phyloP scores from a whole-genome alignment of 1,284 basidiomycete species.

The Ustilago cynodontis region DNA sequence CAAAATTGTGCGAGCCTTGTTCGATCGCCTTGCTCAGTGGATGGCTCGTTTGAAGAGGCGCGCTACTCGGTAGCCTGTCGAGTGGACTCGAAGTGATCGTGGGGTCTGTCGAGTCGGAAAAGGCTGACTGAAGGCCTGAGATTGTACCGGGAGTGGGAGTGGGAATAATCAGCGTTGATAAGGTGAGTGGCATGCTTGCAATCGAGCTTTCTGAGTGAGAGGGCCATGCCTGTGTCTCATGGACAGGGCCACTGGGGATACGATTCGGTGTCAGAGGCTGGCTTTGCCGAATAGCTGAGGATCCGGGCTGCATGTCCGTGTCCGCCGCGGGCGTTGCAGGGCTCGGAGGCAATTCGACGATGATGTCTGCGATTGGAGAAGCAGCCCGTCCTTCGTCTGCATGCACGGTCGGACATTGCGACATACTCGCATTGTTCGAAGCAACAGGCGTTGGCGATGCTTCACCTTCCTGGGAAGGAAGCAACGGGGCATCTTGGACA shows the following conservation, averaged over 20 bases:
- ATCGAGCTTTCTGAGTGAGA: background rate
- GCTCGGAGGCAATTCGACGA: too few relatives aligned
- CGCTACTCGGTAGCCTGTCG: background rate
- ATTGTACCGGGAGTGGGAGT: background rate
- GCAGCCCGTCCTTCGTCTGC: background rate
- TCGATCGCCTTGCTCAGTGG: background rate
- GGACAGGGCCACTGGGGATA: background rate
- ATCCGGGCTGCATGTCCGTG: background rate
- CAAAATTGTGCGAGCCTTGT: background rate
- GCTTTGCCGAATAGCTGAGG: background rate
- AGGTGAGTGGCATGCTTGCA: background rate
- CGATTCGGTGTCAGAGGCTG: background rate
- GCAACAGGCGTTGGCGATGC: too few relatives aligned
- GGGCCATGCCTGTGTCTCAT: background rate
- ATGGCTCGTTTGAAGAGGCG: background rate
- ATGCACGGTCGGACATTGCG: background rate
- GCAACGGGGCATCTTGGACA: too few relatives aligned
- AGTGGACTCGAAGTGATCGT: background rate
- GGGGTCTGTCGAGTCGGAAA: constrained; percentile 1
- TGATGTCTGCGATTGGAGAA: background rate
- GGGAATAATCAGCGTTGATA: background rate
- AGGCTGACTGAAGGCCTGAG: background rate
- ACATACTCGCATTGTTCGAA: too few relatives aligned
- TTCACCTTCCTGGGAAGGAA: too few relatives aligned
- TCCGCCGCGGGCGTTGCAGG: too few relatives aligned